Evolutionary conservation across 2,329 filamentous ascomycete genomes (phyloP), one percentile per base, ranked within the genome.

Genomic region (Alternaria burnsii): DNA sequence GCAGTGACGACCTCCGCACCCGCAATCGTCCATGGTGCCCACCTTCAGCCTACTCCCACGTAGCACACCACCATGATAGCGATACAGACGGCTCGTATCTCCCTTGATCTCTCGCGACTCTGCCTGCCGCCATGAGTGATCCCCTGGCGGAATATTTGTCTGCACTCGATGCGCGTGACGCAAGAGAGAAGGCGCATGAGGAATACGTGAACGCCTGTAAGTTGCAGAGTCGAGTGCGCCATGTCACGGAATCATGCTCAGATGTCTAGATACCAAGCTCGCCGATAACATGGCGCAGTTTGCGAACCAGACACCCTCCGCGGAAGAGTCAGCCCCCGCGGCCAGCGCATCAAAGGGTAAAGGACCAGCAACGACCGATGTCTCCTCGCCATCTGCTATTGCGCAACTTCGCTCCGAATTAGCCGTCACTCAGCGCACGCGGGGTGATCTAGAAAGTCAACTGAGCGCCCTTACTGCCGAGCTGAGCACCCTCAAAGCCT

Each of bases 61-160:
- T 59, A 61, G 59, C 59, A 58, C 61, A 58, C 52, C 64, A 74
- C 54, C 52, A 75, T 76, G 73, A 64, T 55, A 68, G 44, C 26
- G 44, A 55, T 54, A 54, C 7, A 59, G 52, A 36, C 38, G 48
- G 3, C 20, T 5, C 24, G 22, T 26, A 48, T 44, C 34, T 63
- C 34, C 26, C n/a, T 51, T 51, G 38, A 44, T 26, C 20, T 42
- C 22, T 42, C 52, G 40, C 59, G 41, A 32, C 56, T 63, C n/a
- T 51, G 68, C 28, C 48, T 67, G 12, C 76, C 74, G 68, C 75
- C 76, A 88, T 88, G 86, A 84, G 87, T 65, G 87, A 86, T 82
- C 96, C 94, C 91, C 87, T 89, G 73, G 88, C 91, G 68, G 91
- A 96, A 72, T 97, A 97, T 78, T 84, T 92, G 63, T 83, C 87